A percentile compares a stretch with the other conserved stretches of the same genome.
Evolutionary conservation across 2,329 filamentous ascomycete genomes (phyloP).

Genomic region (Clonostachys byssicola): DNA sequence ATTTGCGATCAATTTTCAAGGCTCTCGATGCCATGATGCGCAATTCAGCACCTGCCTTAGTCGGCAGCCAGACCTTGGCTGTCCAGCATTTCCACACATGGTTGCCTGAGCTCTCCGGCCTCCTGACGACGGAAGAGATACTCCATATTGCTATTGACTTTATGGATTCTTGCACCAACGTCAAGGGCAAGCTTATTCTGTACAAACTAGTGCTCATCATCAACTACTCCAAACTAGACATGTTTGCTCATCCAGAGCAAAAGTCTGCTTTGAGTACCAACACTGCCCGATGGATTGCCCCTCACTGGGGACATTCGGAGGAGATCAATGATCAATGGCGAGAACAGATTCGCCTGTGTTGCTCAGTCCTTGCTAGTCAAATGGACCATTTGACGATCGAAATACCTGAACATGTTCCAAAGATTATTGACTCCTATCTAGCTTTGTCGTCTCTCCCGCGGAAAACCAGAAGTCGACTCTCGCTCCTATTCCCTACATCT

Average conservation of each 20-base stretch:
- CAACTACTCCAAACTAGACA: constrained; percentile 78
- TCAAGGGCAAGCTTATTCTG: constrained; percentile 85
- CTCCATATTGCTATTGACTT: constrained; percentile 89
- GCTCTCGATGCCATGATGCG: constrained; percentile 87
- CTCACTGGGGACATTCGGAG: constrained; percentile 81
- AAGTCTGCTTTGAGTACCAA: constrained; percentile 71
- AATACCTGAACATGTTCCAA: constrained; percentile 84
- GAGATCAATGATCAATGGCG: constrained; percentile 81
- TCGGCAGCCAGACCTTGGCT: constrained; percentile 90
- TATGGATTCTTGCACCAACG: constrained; percentile 81
- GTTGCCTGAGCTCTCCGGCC: constrained; percentile 82
- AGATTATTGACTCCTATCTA: constrained; percentile 85
- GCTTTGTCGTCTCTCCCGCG: constrained; percentile 58
- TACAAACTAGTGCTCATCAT: constrained; percentile 92
- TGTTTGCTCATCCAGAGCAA: constrained; percentile 78
- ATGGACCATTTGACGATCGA: constrained; percentile 73
- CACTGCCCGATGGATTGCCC: constrained; percentile 85
- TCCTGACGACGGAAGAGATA: constrained; percentile 79
- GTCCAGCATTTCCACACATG: constrained; percentile 97
- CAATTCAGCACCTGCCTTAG: constrained; percentile 76
- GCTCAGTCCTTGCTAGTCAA: constrained; percentile 86
- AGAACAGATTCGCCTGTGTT: constrained; percentile 89
- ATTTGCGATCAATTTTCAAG: constrained; percentile 84
- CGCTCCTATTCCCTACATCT: constrained; percentile 81
- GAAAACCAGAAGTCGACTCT: constrained; percentile 62